Percentiles rank a stretch among this genome's conserved stretches.
Evolutionary conservation across 257 asterid genomes (phyloP).

Genomic region (Mitragyna speciosa): DNA sequence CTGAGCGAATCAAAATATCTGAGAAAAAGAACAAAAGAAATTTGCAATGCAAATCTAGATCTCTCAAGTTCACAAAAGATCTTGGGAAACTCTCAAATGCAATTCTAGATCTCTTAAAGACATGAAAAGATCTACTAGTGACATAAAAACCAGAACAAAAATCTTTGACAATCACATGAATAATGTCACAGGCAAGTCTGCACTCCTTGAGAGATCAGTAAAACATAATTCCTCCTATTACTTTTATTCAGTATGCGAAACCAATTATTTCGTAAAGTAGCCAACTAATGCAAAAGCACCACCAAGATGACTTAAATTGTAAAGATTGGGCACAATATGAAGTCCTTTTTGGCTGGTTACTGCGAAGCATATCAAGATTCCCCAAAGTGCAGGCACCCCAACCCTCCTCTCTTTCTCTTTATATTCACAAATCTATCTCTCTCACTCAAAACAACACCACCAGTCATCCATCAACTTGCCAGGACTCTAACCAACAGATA

Average conservation of each 20-base stretch:
- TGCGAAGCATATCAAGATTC: neutral
- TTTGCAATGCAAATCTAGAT: no score
- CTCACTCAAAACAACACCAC: neutral
- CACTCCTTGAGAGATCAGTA: no score
- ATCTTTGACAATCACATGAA: neutral
- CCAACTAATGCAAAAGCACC: neutral
- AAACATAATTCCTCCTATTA: no score
- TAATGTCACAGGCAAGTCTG: neutral
- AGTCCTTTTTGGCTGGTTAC: neutral
- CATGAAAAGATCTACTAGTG: neutral
- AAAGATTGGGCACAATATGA: no score
- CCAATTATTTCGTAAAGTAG: neutral
- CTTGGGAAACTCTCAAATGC: neutral
- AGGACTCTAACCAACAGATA: neutral
- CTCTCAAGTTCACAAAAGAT: neutral
- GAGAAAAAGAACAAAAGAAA: neutral
- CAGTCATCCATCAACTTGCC: neutral
- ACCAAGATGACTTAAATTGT: neutral
- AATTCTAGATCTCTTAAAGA: neutral
- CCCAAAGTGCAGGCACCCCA: neutral
- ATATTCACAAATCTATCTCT: neutral
- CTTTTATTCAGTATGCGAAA: neutral
- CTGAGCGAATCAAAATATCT: slow-evolving; percentile 1
- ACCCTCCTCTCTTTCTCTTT: neutral
- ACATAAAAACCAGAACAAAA: neutral